Percentiles rank a stretch among this genome's conserved stretches.
These are phyloP conservation scores for Tremella mesenterica DNA, from an alignment of 768 basidiomycete genomes.

Conservation along the genomic window DNA sequence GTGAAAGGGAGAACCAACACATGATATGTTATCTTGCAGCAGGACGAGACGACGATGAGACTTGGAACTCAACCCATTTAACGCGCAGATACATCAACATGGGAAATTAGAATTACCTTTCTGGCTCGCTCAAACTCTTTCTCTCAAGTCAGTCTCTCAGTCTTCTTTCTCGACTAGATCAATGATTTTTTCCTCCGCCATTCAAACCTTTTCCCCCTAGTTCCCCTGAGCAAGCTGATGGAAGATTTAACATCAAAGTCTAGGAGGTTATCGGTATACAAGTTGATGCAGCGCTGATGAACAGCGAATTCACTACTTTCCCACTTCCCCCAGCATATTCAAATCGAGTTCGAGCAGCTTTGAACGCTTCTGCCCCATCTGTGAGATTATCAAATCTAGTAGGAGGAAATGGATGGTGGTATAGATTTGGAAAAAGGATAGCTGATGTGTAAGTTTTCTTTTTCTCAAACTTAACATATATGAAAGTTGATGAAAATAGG, in stretches of 20 bases:
- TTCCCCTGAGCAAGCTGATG: too few species aligned
- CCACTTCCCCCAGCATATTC: constrained; percentile 71
- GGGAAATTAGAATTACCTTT: constrained; percentile 76
- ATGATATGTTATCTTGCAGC: too few species aligned
- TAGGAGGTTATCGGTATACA: too few species aligned
- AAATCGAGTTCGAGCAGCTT: constrained; percentile 67
- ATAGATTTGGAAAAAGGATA: constrained; percentile 78
- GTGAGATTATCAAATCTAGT: constrained; percentile 75
- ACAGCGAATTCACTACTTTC: constrained; percentile 81
- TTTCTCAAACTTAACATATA: background rate
- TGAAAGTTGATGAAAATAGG: constrained; percentile 47
- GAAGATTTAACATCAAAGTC: too few species aligned
- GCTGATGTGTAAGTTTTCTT: constrained; percentile 60
- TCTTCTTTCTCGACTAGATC: background rate
- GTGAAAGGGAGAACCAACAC: too few species aligned
- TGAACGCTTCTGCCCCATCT: constrained; percentile 78
- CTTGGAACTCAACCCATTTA: background rate
- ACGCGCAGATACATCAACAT: constrained; percentile 59
- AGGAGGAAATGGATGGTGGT: constrained; percentile 83
- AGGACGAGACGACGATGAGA: too few species aligned
- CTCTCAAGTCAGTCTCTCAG: constrained; percentile 59
- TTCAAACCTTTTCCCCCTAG: too few species aligned
- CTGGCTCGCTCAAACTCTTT: constrained; percentile 81
- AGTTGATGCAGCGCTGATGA: background rate
- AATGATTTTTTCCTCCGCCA: too few species aligned